Conservation (phyloP, 495 filamentous ascomycete species). For the Physcia stellaris region DNA sequence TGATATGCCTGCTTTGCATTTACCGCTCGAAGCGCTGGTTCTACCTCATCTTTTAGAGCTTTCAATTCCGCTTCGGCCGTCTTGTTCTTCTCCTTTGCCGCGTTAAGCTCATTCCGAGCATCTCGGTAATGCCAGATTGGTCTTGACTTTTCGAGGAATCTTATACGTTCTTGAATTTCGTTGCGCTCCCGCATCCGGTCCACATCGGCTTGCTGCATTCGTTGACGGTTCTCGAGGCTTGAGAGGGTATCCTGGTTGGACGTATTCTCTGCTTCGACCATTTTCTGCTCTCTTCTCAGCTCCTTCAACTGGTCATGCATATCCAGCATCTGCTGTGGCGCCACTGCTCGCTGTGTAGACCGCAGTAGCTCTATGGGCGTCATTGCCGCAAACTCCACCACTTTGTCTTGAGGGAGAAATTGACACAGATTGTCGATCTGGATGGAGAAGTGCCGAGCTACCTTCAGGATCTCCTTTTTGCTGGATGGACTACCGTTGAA, state of each 20-base stretch:
- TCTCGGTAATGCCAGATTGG: conserved; percentile 50
- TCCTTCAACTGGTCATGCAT: conserved; percentile 65
- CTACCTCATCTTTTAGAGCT: conserved; percentile 43
- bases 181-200: conserved; percentile 66
- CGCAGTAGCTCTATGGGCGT: conserved; percentile 72
- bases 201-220: conserved; percentile 67
- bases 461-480: conserved; percentile 43
- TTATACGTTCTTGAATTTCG: conserved; percentile 49
- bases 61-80: conserved; percentile 36
- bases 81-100: conserved; percentile 33
- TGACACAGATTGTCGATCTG: conserved; percentile 97
- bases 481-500: conserved; percentile 48
- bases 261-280: conserved; percentile 41
- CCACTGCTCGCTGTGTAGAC: conserved; percentile 78
- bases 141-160: conserved; percentile 47
- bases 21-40: conserved; percentile 52
- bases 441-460: conserved; percentile 60
- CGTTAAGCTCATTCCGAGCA: conserved; percentile 19
- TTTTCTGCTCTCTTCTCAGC: conserved; percentile 54
- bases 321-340: conserved; percentile 61
- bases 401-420: conserved; percentile 92
- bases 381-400: conserved; percentile 83
- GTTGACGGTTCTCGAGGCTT: conserved; percentile 59
- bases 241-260: conserved; percentile 45
- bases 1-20: conserved; percentile 52